phyloP scores from a whole-genome alignment of 2,329 filamentous ascomycete genomes.

The Claviceps maximensis region DNA sequence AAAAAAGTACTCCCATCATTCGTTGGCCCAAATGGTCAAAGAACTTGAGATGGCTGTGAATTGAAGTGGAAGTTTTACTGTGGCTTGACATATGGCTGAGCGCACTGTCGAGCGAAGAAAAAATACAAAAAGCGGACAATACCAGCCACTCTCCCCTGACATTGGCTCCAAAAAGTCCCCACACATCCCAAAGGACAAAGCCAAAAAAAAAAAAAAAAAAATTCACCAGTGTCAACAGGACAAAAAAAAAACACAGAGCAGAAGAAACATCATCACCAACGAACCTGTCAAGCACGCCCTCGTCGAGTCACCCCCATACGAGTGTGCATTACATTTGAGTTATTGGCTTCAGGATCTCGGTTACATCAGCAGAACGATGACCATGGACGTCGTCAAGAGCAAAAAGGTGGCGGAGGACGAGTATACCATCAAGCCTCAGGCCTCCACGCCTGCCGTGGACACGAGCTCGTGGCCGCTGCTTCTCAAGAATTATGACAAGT shows the following conservation, averaged over 20 bases:
- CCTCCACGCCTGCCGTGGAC: slow-evolving; percentile 62
- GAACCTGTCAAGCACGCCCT: slow-evolving; percentile 9
- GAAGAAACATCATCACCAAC: slow-evolving; percentile 6
- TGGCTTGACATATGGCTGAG: slow-evolving; percentile 7
- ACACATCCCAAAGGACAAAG: slow-evolving; percentile 4
- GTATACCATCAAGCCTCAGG: slow-evolving; percentile 86
- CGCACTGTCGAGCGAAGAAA: neutral
- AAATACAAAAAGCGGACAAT: no score
- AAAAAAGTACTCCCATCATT: no score
- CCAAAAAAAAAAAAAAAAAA: slow-evolving; percentile 13
- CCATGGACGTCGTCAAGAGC: slow-evolving; percentile 31
- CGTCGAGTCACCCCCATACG: slow-evolving; percentile 10
- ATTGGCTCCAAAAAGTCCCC: no score
- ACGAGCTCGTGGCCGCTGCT: slow-evolving; percentile 87
- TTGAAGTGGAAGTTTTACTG: neutral
- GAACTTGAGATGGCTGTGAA: no score
- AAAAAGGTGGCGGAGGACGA: slow-evolving; percentile 47
- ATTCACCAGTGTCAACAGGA: neutral
- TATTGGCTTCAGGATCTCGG: slow-evolving; percentile 7
- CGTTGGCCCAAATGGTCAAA: no score
- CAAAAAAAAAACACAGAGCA: neutral
- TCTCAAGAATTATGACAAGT: slow-evolving; percentile 88
- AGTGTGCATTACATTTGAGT: slow-evolving; percentile 7
- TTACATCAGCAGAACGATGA: slow-evolving; percentile 19
- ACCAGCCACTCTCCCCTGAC: no score